A percentile compares a stretch with the other conserved stretches of the same genome.
Conservation (phyloP, 768 basidiomycete genomes). For the Baorangia bicolor region DNA sequence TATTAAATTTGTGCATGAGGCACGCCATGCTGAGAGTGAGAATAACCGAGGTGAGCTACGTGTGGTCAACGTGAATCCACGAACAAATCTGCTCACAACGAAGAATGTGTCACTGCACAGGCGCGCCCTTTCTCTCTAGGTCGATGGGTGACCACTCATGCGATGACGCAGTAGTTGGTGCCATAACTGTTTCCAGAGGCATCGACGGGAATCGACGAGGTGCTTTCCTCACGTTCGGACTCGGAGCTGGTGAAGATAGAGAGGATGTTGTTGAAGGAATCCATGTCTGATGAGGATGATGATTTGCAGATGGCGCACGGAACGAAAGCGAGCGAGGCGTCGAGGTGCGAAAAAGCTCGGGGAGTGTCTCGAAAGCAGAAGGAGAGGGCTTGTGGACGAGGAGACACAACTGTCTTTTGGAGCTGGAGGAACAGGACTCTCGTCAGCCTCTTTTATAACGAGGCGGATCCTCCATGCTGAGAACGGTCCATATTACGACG, state of each 20-base stretch:
- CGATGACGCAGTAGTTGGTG: conserved; percentile 18
- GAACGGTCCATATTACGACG: background rate
- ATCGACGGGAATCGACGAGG: conserved; percentile 16
- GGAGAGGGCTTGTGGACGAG: background rate
- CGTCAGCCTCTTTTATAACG: conserved; percentile 18
- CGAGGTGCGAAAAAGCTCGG: background rate
- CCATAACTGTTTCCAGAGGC: background rate
- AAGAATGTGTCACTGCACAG: conserved; percentile 4
- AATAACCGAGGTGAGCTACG: conserved; percentile 6
- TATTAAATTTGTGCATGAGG: conserved; percentile 4
- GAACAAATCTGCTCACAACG: conserved; percentile 20
- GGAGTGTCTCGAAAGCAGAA: background rate
- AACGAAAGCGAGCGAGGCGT: background rate
- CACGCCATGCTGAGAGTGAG: conserved; percentile 6
- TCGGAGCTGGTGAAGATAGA: conserved; percentile 13
- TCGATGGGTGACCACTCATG: conserved; percentile 7
- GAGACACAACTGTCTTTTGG: background rate
- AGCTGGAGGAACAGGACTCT: conserved; percentile 1
- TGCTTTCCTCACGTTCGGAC: conserved; percentile 3
- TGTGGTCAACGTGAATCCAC: background rate
- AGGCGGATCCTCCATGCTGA: background rate
- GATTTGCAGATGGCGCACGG: background rate
- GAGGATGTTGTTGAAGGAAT: conserved; percentile 18
- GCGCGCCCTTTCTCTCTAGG: background rate
- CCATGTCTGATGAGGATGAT: conserved; percentile 16